Conservation (phyloP, 495 filamentous ascomycete species). For the Durotheca rogersii region DNA sequence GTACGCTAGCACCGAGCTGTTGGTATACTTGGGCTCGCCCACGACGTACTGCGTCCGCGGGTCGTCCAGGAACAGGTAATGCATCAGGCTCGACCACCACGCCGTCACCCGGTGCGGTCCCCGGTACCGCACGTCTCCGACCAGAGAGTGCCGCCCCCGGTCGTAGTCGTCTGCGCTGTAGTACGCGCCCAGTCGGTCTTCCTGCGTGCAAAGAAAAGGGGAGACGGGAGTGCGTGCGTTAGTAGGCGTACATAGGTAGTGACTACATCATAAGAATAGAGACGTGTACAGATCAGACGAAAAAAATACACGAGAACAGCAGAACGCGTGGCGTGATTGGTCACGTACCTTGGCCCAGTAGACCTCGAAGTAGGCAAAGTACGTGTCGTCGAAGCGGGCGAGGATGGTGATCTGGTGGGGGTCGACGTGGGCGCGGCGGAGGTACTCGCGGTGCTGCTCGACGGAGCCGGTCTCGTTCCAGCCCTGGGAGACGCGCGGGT, state of each 20-base stretch:
- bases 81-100: conserved; percentile 69
- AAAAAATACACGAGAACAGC: no score
- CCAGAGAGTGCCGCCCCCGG: conserved; percentile 67
- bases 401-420: conserved; percentile 63
- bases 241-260: not conserved
- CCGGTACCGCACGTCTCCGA: conserved; percentile 62
- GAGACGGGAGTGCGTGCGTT: not conserved
- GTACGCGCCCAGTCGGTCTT: conserved; percentile 66
- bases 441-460: conserved; percentile 63
- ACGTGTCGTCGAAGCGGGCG: conserved; percentile 59
- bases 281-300: no score
- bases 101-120: conserved; percentile 66
- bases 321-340: no score
- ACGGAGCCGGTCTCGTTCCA: conserved; percentile 68
- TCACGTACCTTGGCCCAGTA: conserved; percentile 68
- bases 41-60: conserved; percentile 62
- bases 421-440: conserved; percentile 59
- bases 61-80: conserved; percentile 70
- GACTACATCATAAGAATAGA: no score
- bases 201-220: conserved; percentile 40
- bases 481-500: conserved; percentile 66
- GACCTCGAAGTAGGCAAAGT: conserved; percentile 68
- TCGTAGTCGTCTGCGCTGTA: conserved; percentile 64
- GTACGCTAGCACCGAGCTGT: conserved; percentile 61
- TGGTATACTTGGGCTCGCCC: conserved; percentile 65